Percentiles rank a stretch among this genome's conserved stretches.
Evolutionary conservation across 306 rosid genomes (phyloP).

Genomic region (Cicer chorassanicum): DNA sequence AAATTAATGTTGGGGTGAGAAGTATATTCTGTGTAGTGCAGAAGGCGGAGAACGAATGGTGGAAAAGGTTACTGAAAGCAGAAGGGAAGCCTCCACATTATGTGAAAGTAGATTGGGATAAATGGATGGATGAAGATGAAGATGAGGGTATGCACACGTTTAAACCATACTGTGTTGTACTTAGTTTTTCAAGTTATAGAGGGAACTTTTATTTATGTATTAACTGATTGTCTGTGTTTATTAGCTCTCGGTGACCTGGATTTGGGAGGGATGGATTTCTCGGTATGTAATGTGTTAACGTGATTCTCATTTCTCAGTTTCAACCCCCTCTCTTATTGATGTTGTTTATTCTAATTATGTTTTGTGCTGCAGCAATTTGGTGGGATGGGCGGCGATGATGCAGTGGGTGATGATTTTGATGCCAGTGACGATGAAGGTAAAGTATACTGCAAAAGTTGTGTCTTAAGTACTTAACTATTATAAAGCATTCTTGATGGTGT

Average conservation of each 20-base stretch:
- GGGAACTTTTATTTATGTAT: neutral
- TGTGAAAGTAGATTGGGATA: constrained; percentile 95
- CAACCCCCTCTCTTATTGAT: neutral
- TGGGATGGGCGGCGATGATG: constrained; percentile 61
- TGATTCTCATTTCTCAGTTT: constrained; percentile 26
- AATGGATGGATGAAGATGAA: constrained; percentile 96
- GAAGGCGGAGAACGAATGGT: constrained; percentile 86
- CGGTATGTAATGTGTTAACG: constrained; percentile 59
- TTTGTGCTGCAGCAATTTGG: constrained; percentile 71
- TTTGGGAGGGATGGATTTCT: constrained; percentile 95
- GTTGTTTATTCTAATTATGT: neutral
- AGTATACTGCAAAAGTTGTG: neutral
- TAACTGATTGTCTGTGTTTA: constrained; percentile 21
- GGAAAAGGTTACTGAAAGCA: constrained; percentile 74
- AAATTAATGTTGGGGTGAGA: constrained; percentile 78
- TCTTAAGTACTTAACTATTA: neutral
- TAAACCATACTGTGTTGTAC: constrained; percentile 1
- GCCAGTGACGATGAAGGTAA: constrained; percentile 74
- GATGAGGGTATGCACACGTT: constrained; percentile 53
- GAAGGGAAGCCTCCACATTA: constrained; percentile 85
- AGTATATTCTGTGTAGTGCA: constrained; percentile 76
- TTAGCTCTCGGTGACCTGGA: constrained; percentile 59
- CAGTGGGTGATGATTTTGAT: constrained; percentile 60
- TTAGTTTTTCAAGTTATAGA: neutral
- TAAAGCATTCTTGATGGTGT: neutral